These are phyloP conservation scores for Cryphonectria nitschkei DNA, from an alignment of 2,329 filamentous ascomycete genomes.

Conservation along the genomic window DNA sequence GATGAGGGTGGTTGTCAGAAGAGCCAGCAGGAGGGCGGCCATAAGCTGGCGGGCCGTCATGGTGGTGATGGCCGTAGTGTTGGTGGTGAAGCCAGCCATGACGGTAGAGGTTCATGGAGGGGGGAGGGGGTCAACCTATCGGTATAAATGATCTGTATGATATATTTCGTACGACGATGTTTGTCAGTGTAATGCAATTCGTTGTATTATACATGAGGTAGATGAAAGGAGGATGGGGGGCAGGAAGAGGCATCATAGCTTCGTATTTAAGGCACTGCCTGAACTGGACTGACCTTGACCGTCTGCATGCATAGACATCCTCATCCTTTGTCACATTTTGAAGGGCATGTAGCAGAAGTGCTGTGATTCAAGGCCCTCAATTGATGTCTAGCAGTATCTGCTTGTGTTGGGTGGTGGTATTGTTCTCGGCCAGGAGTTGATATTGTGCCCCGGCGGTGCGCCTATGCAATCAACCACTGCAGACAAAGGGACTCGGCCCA, in stretches of 20 bases:
- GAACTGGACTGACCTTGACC: not conserved
- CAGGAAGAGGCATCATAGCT: not conserved
- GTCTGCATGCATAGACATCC: not conserved
- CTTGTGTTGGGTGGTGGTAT: not conserved
- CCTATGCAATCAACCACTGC: not conserved
- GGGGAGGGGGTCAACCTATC: not conserved
- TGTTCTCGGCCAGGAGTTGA: slow-evolving; percentile 8
- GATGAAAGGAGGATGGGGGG: not conserved
- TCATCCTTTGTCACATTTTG: slow-evolving; percentile 2
- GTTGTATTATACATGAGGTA: not conserved
- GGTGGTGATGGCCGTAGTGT: not conserved
- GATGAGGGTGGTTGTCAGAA: slow-evolving; percentile 10
- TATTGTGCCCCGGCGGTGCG: slow-evolving; percentile 9
- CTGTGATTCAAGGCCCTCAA: not conserved
- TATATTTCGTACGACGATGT: too few relatives aligned
- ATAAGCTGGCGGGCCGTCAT: slow-evolving; percentile 12
- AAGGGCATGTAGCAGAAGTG: not conserved
- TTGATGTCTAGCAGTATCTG: slow-evolving; percentile 7
- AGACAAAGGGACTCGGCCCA: slow-evolving; percentile 8
- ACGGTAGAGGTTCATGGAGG: slow-evolving; percentile 10
- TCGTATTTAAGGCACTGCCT: not conserved
- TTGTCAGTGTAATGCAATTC: not conserved
- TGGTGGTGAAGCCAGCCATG: not conserved
- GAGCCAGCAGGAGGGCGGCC: slow-evolving; percentile 16
- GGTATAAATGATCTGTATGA: not conserved